phyloP scores from a whole-genome alignment of 2,329 filamentous ascomycete genomes.

The Elsinoe ampelina region DNA sequence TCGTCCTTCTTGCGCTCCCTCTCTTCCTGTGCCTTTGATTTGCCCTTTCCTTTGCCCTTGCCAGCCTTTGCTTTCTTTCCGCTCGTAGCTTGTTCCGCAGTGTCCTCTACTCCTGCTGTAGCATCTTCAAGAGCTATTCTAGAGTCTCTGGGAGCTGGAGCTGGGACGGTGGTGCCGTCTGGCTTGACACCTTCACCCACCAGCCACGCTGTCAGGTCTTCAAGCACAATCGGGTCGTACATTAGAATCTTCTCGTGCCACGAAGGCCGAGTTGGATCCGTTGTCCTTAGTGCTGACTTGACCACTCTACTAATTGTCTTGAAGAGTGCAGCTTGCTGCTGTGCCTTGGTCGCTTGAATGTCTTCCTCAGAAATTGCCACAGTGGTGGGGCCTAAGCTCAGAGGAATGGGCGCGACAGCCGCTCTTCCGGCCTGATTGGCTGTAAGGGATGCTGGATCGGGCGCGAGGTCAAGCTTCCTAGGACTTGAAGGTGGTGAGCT shows the following conservation, averaged over 20 bases:
- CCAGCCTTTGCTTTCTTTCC: constrained; percentile 11
- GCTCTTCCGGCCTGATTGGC: background rate
- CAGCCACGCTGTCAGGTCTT: constrained; percentile 76
- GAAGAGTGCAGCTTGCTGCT: constrained; percentile 29
- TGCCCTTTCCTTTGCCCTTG: constrained; percentile 12
- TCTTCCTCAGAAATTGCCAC: background rate
- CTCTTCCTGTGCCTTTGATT: constrained; percentile 11
- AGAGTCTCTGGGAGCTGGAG: constrained; percentile 41
- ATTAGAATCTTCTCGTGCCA: constrained; percentile 93
- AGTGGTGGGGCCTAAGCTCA: constrained; percentile 6
- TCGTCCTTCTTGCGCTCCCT: constrained; percentile 23
- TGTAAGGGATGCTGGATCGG: constrained; percentile 14
- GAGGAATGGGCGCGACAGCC: background rate
- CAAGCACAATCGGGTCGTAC: constrained; percentile 81
- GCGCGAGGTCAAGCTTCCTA: constrained; percentile 17
- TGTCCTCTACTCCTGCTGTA: constrained; percentile 34
- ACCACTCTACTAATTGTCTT: constrained; percentile 41
- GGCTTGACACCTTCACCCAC: constrained; percentile 40
- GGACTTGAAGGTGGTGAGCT: constrained; percentile 20
- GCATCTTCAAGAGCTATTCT: constrained; percentile 16
- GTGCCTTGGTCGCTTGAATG: background rate
- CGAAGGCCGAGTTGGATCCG: constrained; percentile 40
- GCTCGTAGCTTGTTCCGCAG: constrained; percentile 38
- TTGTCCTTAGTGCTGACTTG: constrained; percentile 33
- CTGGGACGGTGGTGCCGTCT: constrained; percentile 3